Percentiles rank a stretch among this genome's conserved stretches.
Evolutionary conservation across 805 yeast species (phyloP).

Genomic region (Pichia ethanolica): DNA sequence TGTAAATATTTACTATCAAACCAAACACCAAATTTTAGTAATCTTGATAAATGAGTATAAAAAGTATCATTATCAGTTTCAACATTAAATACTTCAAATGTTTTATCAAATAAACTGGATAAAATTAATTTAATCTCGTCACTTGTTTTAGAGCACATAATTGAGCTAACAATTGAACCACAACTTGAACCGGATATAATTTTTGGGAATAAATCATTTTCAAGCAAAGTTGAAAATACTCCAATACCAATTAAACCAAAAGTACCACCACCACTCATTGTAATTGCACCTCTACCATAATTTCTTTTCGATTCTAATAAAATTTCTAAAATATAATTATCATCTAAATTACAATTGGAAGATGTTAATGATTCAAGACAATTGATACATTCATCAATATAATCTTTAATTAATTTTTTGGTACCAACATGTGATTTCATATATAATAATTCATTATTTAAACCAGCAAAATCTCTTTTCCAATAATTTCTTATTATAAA

Average conservation of each 20-base stretch:
- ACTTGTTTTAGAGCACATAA: constrained; percentile 72
- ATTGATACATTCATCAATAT: constrained; percentile 64
- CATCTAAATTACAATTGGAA: constrained; percentile 45
- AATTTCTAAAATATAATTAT: constrained; percentile 64
- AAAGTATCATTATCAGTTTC: constrained; percentile 45
- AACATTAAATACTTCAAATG: constrained; percentile 44
- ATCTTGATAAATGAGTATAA: constrained; percentile 45
- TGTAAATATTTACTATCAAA: constrained; percentile 69
- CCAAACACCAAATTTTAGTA: constrained; percentile 83
- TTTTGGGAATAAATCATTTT: constrained; percentile 69
- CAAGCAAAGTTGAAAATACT: constrained; percentile 71
- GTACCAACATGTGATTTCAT: constrained; percentile 81
- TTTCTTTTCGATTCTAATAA: constrained; percentile 82
- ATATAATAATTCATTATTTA: constrained; percentile 75
- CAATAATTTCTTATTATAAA: constrained; percentile 79
- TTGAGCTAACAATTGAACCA: constrained; percentile 90
- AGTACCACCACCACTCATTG: constrained; percentile 94
- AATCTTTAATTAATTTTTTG: constrained; percentile 73
- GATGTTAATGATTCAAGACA: constrained; percentile 35
- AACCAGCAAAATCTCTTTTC: constrained; percentile 78
- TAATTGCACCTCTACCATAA: constrained; percentile 89
- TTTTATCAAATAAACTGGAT: constrained; percentile 50
- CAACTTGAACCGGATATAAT: constrained; percentile 93
- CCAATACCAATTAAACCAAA: constrained; percentile 93
- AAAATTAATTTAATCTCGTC: constrained; percentile 59